Percentiles rank a stretch among this genome's conserved stretches.
Conservation (phyloP, 345 rosid species). For the Boechera stricta region DNA sequence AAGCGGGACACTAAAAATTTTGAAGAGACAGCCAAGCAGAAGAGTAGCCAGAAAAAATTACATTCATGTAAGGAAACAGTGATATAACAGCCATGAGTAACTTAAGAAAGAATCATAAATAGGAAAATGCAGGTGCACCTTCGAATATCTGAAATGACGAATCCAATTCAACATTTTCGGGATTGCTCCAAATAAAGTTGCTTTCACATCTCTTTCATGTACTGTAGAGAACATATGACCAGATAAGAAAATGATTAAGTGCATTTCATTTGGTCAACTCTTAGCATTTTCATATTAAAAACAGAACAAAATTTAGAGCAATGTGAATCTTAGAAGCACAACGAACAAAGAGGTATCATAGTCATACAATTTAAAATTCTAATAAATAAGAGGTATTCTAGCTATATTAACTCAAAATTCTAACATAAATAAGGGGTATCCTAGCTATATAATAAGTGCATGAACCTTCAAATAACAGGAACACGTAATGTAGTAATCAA, state of each 20-base stretch:
- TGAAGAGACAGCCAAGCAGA: slow-evolving; percentile 18
- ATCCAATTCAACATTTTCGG: slow-evolving; percentile 86
- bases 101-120: slow-evolving; percentile 28
- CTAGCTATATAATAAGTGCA: slow-evolving; percentile 36
- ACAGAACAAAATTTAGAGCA: background rate
- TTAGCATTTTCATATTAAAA: background rate
- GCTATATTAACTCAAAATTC: slow-evolving; percentile 18
- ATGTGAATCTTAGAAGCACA: slow-evolving; percentile 22
- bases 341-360: slow-evolving; percentile 13
- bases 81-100: slow-evolving; percentile 26
- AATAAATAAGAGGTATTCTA: slow-evolving; percentile 1
- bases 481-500: slow-evolving; percentile 46
- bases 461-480: slow-evolving; percentile 24
- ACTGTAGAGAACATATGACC: slow-evolving; percentile 56
- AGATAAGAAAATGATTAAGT: slow-evolving; percentile 20
- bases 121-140: slow-evolving; percentile 57
- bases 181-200: slow-evolving; percentile 68
- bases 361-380: background rate
- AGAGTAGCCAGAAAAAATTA: slow-evolving; percentile 2
- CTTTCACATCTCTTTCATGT: slow-evolving; percentile 70
- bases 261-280: slow-evolving; percentile 31
- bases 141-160: slow-evolving; percentile 57
- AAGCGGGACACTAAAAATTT: background rate
- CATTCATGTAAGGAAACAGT: slow-evolving; percentile 18
- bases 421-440: slow-evolving; percentile 11